Evolutionary conservation across 73 alveolate species (phyloP).

Genomic region (Breviolum minutum): DNA sequence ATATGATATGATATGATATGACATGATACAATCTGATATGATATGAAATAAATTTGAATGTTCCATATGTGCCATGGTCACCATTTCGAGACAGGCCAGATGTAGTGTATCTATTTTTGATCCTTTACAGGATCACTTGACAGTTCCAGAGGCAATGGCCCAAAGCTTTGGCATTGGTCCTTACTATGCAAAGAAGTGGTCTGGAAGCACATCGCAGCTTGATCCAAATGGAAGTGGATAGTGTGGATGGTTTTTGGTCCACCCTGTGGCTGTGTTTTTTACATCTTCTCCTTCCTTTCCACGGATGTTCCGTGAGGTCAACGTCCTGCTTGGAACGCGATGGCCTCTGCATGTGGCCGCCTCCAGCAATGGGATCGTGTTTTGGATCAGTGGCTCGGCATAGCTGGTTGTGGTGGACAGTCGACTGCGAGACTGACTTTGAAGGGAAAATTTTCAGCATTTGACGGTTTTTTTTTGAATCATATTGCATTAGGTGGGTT

Average conservation of each 20-base stretch:
- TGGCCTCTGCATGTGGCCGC: not conserved
- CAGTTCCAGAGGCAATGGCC: constrained; percentile 5
- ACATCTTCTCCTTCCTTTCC: not conserved
- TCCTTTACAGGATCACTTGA: not conserved
- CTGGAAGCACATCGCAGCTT: constrained; percentile 39
- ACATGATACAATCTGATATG: no score
- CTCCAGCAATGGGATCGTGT: constrained; percentile 39
- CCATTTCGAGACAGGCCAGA: no score
- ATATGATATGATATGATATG: no score
- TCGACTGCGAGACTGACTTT: no score
- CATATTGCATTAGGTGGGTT: not conserved
- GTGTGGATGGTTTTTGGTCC: not conserved
- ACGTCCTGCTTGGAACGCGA: constrained; percentile 27
- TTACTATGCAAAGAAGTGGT: not conserved
- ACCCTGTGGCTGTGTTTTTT: not conserved
- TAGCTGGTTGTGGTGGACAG: no score
- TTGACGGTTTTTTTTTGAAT: not conserved
- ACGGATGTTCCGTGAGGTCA: not conserved
- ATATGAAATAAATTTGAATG: no score
- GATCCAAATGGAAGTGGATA: not conserved
- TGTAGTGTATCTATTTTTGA: not conserved
- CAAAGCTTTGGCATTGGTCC: not conserved
- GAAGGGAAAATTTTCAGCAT: no score
- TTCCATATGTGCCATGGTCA: no score
- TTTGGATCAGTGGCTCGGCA: not conserved